Conservation (phyloP, 2,329 filamentous ascomycete genomes). For the Nannizzia gypsea region DNA sequence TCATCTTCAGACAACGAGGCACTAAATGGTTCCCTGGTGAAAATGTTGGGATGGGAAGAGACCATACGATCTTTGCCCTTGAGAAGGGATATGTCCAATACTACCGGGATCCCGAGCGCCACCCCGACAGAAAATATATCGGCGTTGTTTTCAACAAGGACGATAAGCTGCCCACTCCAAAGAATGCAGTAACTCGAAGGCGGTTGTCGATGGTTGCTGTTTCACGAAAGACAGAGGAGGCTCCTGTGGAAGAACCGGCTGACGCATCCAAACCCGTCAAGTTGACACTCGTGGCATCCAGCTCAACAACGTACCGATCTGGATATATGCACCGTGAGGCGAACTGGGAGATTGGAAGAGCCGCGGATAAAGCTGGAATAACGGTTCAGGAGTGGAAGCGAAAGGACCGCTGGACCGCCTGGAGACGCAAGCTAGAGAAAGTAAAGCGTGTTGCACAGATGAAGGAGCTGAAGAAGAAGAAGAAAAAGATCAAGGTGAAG, state of each 20-base stretch:
- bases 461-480: constrained; percentile 40
- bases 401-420: constrained; percentile 52
- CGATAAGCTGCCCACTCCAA: constrained; percentile 65
- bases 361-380: constrained; percentile 48
- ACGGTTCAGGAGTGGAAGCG: constrained; percentile 45
- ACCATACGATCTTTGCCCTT: constrained; percentile 88
- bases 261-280: constrained; percentile 8
- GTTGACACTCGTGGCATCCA: constrained; percentile 11
- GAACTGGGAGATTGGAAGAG: constrained; percentile 57
- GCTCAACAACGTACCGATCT: constrained; percentile 34
- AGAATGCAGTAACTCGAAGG: constrained; percentile 60
- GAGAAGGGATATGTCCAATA: constrained; percentile 88
- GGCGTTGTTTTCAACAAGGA: constrained; percentile 78
- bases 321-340: constrained; percentile 54
- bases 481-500: constrained; percentile 24
- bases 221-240: constrained; percentile 19
- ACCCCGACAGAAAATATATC: constrained; percentile 87
- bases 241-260: constrained; percentile 11
- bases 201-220: constrained; percentile 60
- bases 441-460: constrained; percentile 42
- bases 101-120: constrained; percentile 73
- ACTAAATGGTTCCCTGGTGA: constrained; percentile 92
- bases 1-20: constrained; percentile 93
- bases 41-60: constrained; percentile 86
- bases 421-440: constrained; percentile 47